A percentile compares a stretch with the other conserved stretches of the same genome.
These are phyloP conservation scores for Malassezia obtusa DNA, from an alignment of 1,284 basidiomycete species.

Conservation along the genomic window DNA sequence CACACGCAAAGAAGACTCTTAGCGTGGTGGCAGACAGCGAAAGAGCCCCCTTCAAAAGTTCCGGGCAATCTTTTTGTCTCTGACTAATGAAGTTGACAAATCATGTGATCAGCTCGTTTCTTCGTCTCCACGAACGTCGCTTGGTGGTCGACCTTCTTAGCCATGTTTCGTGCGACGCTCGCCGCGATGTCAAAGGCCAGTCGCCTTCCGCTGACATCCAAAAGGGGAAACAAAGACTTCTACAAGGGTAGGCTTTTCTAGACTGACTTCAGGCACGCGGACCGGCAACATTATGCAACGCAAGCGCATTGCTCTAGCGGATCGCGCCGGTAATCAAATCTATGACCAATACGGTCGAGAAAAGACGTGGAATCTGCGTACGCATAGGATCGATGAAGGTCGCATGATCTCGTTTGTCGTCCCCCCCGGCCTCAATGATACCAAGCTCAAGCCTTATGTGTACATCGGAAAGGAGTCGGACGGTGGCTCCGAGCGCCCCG, in stretches of 20 bases:
- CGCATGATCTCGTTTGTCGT: conserved; percentile 38
- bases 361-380: conserved; percentile 37
- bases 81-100: not conserved
- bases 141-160: not conserved
- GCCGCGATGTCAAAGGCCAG: conserved; percentile 37
- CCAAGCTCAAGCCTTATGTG: conserved; percentile 38
- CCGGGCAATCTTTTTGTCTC: not conserved
- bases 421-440: conserved; percentile 39
- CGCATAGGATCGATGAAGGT: conserved; percentile 35
- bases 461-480: conserved; percentile 25
- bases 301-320: conserved; percentile 39
- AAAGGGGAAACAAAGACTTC: conserved; percentile 46
- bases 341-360: conserved; percentile 27
- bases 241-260: conserved; percentile 33
- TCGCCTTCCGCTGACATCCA: conserved; percentile 42
- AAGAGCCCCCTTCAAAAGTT: not conserved
- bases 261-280: conserved; percentile 25
- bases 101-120: not conserved
- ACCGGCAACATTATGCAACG: conserved; percentile 43
- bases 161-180: conserved; percentile 35
- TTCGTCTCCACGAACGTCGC: not conserved
- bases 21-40: not conserved
- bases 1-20: not conserved
- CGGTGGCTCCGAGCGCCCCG: conserved; percentile 27
- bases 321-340: conserved; percentile 31